phyloP scores from a whole-genome alignment of 441 rosid species.

The Croton laevigatus region DNA sequence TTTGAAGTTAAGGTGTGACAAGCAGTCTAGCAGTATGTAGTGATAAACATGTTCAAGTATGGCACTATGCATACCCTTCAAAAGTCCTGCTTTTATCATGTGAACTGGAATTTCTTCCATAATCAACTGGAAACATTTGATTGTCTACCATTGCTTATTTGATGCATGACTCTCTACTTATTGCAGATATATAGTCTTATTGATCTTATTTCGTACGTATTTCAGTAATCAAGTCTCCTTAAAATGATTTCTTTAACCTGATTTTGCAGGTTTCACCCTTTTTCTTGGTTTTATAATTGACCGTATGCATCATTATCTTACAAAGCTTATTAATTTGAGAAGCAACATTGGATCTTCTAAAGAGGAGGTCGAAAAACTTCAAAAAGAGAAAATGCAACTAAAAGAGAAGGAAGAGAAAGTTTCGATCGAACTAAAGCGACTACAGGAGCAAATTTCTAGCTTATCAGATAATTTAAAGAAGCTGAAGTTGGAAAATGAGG shows the following conservation, averaged over 20 bases:
- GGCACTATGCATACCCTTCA: not conserved
- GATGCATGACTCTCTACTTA: not conserved
- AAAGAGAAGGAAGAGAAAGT: slow-evolving; percentile 71
- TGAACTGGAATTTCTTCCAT: not conserved
- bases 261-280: slow-evolving; percentile 74
- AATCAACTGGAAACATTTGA: not conserved
- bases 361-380: slow-evolving; percentile 64
- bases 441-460: slow-evolving; percentile 49
- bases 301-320: slow-evolving; percentile 79
- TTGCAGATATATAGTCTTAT: too few relatives aligned
- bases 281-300: slow-evolving; percentile 90
- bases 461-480: slow-evolving; percentile 53
- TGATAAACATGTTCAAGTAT: not conserved
- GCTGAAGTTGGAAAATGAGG: slow-evolving; percentile 55
- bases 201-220: too few relatives aligned
- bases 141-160: not conserved
- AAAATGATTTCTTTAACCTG: slow-evolving; percentile 13
- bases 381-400: slow-evolving; percentile 53
- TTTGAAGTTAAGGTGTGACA: not conserved
- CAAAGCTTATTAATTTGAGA: slow-evolving; percentile 64
- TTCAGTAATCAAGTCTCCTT: too few relatives aligned
- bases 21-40: too few relatives aligned
- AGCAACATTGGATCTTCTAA: slow-evolving; percentile 62
- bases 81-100: not conserved
- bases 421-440: slow-evolving; percentile 51